Evolutionary conservation across 352 stramenopile genomes (phyloP), one percentile per base, ranked within the genome.

Genomic region (Globisporangium alternatum): DNA sequence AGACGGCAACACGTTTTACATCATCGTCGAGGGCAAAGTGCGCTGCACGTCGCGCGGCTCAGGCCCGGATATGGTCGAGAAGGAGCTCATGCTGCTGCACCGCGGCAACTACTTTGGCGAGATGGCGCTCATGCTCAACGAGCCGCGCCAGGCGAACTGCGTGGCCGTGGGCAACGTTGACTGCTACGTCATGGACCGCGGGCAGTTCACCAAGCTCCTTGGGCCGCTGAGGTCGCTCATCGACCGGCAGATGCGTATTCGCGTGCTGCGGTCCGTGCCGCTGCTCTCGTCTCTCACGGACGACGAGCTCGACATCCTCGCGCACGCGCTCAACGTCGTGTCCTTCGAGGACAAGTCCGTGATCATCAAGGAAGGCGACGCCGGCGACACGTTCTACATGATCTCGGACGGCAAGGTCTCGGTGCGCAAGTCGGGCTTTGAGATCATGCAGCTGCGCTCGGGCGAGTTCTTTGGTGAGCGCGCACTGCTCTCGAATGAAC

Each of bases 401-500:
- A 95, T 96, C 73, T 91, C 80, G 62, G 83, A 95, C 62, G 86
- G 86, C 61, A 86, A 86, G 43, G 80, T 91, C 65, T 83, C 77
- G 37, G 82, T 93, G 28, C 79, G 80, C 64, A 94, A 92, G 71
- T 75, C 88, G 1, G 78, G 90, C 25, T 80, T 89, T 45, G 92
- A 97, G 72, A 80, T 98, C 67, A 98, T 97, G 76, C 88, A 94
- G 60, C 76, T 98, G 12, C 83, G 83, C 25, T 91, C 90, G 6
- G 94, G 96, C 6, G 93, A 98, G 68, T 98, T 96, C 76, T 99
- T 99, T 75, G 96, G 95, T 30, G 96, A 99, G 72, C 85, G 95
- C n/a, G 95, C 96, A 30, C 74, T 99, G 44, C 76, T 98, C 2
- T 91, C 85, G 17, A 97, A 97, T 45, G 93, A 99, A 68, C 95